phyloP scores from a whole-genome alignment of 2,329 filamentous ascomycete species.

The Alternaria conjuncta region DNA sequence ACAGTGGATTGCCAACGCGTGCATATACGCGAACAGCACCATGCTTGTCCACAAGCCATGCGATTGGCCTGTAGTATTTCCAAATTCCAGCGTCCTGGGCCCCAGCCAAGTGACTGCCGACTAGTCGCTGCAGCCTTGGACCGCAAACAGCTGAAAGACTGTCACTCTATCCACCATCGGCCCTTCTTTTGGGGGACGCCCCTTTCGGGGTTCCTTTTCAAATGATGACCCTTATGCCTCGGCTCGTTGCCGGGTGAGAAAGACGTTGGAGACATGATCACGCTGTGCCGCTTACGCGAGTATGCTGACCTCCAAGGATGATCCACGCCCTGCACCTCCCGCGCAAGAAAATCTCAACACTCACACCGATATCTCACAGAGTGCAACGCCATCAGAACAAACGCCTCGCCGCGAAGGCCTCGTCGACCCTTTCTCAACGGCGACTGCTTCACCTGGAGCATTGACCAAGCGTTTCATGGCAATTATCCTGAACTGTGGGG shows the following conservation, averaged over 20 bases:
- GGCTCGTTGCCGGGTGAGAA: constrained; percentile 1
- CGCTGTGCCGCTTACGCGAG: constrained; percentile 1
- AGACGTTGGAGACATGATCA: not conserved
- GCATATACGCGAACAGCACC: not conserved
- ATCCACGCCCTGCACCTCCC: not conserved
- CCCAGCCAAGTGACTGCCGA: not conserved
- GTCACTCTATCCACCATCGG: constrained; percentile 2
- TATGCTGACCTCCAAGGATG: not conserved
- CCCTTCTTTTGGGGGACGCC: not conserved
- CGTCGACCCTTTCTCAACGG: not conserved
- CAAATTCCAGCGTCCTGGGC: not conserved
- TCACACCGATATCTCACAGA: not conserved
- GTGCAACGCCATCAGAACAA: not conserved
- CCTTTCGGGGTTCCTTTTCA: not conserved
- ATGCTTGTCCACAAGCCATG: not conserved
- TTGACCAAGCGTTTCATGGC: constrained; percentile 11
- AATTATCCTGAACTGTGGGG: constrained; percentile 5
- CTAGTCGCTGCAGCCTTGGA: constrained; percentile 1
- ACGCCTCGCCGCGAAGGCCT: not conserved
- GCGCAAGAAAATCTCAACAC: not conserved
- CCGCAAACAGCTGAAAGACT: not conserved
- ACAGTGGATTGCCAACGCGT: constrained; percentile 1
- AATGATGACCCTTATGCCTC: not conserved
- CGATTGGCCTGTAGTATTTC: not conserved
- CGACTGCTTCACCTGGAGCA: constrained; percentile 1